Conservation (phyloP, 257 asterid genomes). For the Anisodus tanguticus region DNA sequence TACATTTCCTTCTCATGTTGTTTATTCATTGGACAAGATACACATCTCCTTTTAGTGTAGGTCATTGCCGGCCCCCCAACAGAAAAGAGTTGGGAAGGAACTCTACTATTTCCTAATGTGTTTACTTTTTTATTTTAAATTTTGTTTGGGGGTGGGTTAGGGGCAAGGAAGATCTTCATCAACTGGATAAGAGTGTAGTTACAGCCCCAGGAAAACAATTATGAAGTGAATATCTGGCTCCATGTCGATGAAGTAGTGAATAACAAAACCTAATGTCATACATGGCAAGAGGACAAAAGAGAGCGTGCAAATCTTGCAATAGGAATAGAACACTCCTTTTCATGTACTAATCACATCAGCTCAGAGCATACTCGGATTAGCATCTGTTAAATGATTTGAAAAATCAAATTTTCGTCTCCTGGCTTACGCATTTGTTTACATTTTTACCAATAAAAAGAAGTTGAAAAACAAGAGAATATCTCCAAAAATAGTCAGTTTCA, state of each 20-base stretch:
- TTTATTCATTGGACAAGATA: background rate
- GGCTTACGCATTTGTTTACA: too few species aligned
- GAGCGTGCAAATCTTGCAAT: background rate
- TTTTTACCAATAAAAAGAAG: too few species aligned
- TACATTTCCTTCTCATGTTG: background rate
- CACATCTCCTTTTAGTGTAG: background rate
- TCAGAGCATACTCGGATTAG: background rate
- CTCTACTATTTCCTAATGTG: background rate
- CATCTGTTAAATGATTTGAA: background rate
- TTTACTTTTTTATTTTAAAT: background rate
- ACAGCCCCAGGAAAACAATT: conserved; percentile 7
- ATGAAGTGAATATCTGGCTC: background rate
- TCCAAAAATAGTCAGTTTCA: conserved; percentile 1
- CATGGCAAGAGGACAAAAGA: background rate
- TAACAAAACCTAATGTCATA: background rate
- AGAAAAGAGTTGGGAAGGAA: conserved; percentile 2
- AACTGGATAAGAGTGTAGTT: background rate
- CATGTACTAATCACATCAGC: background rate
- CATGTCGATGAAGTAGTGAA: conserved; percentile 14
- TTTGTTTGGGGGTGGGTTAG: background rate
- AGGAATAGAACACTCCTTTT: background rate
- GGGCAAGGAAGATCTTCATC: background rate
- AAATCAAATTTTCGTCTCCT: background rate
- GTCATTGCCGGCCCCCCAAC: background rate
- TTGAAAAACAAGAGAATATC: background rate